Conservation (phyloP, 2,329 filamentous ascomycete genomes). For the Talaromyces sp. region DNA sequence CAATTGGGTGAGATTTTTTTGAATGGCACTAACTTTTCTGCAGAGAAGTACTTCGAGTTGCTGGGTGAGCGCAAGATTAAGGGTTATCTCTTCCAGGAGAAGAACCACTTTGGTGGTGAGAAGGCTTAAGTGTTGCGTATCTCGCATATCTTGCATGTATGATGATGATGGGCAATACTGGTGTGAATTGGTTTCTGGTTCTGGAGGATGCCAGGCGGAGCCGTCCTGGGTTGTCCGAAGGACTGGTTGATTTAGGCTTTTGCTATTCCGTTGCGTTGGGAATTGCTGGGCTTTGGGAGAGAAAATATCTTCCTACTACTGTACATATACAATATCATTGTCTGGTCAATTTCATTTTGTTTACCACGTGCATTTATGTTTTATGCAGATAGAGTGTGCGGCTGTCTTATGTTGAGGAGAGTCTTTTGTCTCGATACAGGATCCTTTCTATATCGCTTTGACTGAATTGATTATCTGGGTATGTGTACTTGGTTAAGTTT, state of each 20-base stretch:
- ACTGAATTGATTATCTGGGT: too few species aligned
- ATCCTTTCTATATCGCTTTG: too few species aligned
- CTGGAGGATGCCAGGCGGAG: neutral
- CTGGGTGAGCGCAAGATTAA: constrained; percentile 64
- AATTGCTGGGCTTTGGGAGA: constrained; percentile 14
- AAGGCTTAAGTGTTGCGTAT: neutral
- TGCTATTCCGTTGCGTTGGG: constrained; percentile 3
- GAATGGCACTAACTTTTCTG: neutral
- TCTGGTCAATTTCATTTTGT: constrained; percentile 26
- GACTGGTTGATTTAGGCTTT: neutral
- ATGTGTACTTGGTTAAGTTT: constrained; percentile 7
- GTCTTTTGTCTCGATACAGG: too few species aligned
- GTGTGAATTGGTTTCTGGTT: too few species aligned
- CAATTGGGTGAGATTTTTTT: neutral
- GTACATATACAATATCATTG: constrained; percentile 35
- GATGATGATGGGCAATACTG: neutral
- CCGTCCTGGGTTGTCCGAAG: neutral
- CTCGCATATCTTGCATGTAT: neutral
- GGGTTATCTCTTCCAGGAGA: constrained; percentile 66
- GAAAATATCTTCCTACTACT: constrained; percentile 24
- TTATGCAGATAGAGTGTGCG: too few species aligned
- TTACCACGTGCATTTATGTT: constrained; percentile 33
- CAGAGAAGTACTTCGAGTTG: constrained; percentile 68
- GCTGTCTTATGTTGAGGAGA: too few species aligned
- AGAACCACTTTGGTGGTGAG: constrained; percentile 57